These are phyloP conservation scores for Kingdonia uniflora DNA, from an alignment of 164 flowering plant genomes.

Conservation along the genomic window DNA sequence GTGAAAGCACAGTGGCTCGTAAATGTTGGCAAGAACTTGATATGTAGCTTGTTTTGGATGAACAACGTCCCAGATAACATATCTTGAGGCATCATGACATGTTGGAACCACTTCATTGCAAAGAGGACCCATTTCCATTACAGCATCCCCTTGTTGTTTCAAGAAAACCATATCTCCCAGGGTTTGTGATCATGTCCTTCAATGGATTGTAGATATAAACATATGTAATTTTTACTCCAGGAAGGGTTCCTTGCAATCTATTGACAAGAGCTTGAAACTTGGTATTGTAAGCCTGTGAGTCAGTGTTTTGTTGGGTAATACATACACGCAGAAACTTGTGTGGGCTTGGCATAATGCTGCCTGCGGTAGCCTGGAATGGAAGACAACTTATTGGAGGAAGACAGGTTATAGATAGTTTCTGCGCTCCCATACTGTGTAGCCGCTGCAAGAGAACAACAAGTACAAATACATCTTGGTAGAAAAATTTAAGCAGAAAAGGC, in stretches of 20 bases:
- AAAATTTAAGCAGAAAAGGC: too few relatives aligned
- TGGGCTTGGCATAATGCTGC: background rate
- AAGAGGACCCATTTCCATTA: constrained; percentile 16
- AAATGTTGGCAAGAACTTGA: constrained; percentile 6
- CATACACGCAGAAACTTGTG: constrained; percentile 13
- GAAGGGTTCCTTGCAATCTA: constrained; percentile 10
- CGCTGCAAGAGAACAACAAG: constrained; percentile 8
- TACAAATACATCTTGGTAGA: background rate
- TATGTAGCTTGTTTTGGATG: constrained; percentile 24
- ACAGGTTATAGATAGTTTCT: constrained; percentile 19
- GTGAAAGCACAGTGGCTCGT: constrained; percentile 1
- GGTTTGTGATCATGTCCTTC: constrained; percentile 25
- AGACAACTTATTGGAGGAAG: constrained; percentile 34
- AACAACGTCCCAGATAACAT: constrained; percentile 18
- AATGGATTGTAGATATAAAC: constrained; percentile 16
- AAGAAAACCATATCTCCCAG: constrained; percentile 19
- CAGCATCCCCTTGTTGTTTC: constrained; percentile 19
- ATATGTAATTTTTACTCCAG: constrained; percentile 17
- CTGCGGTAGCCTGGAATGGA: constrained; percentile 18
- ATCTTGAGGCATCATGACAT: constrained; percentile 18
- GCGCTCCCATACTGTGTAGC: constrained; percentile 20
- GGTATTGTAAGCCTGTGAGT: constrained; percentile 19
- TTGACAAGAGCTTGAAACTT: constrained; percentile 17
- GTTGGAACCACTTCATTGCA: constrained; percentile 10
- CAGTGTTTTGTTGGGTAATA: constrained; percentile 14